Evolutionary conservation across 352 stramenopile species (phyloP).

Genomic region (Pythium aristosporum): DNA sequence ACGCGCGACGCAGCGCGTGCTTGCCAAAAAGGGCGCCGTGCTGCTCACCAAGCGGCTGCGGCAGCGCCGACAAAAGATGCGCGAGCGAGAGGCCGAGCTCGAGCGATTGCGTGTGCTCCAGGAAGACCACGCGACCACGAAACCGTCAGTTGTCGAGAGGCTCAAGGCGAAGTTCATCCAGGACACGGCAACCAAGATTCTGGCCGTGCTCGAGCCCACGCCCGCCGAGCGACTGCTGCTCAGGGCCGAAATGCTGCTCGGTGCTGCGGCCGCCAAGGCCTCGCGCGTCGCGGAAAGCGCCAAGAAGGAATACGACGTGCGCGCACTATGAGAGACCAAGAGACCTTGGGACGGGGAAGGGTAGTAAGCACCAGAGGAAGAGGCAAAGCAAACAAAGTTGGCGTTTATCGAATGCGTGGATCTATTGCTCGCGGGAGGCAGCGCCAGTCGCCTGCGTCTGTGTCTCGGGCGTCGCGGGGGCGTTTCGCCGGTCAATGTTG

Average conservation of each 20-base stretch:
- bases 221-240: slow-evolving; percentile 45
- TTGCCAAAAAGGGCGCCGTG: slow-evolving; percentile 48
- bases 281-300: slow-evolving; percentile 33
- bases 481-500: slow-evolving; percentile 64
- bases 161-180: slow-evolving; percentile 51
- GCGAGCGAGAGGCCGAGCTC: slow-evolving; percentile 52
- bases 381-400: not conserved
- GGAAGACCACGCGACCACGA: slow-evolving; percentile 36
- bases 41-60: slow-evolving; percentile 40
- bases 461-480: not conserved
- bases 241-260: slow-evolving; percentile 43
- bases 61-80: slow-evolving; percentile 47
- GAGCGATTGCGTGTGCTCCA: slow-evolving; percentile 43
- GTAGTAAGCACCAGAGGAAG: not conserved
- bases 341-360: not conserved
- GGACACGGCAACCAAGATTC: slow-evolving; percentile 50
- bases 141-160: slow-evolving; percentile 40
- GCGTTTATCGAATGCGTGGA: not conserved
- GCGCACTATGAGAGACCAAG: slow-evolving; percentile 34
- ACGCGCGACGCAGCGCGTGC: slow-evolving; percentile 35
- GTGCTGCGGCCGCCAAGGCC: slow-evolving; percentile 39
- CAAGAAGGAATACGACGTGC: slow-evolving; percentile 74
- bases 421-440: slow-evolving; percentile 4
- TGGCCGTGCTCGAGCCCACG: slow-evolving; percentile 53
- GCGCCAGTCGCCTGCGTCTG: not conserved